Conservation (phyloP, 1,139 yeast genomes). For the Maudiozyma humilis region DNA sequence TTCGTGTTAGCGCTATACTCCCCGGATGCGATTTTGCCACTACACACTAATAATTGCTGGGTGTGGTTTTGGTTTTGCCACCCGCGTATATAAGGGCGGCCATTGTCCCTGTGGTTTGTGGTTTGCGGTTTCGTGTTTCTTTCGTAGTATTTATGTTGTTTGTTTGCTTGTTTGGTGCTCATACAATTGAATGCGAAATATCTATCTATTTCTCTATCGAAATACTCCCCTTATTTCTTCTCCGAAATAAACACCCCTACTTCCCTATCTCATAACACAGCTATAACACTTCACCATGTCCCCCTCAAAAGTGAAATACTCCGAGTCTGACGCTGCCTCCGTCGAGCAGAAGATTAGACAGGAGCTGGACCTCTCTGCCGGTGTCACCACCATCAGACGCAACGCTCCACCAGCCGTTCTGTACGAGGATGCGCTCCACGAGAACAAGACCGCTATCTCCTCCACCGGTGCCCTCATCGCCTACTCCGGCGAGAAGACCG, state of each 20-base stretch:
- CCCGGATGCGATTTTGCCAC: too few species aligned
- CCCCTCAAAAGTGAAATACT: slow-evolving; percentile 18
- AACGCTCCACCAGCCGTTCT: slow-evolving; percentile 90
- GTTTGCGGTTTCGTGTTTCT: not conserved
- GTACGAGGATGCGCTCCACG: slow-evolving; percentile 88
- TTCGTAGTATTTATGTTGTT: not conserved
- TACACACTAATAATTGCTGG: too few species aligned
- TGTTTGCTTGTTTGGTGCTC: not conserved
- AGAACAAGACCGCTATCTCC: slow-evolving; percentile 84
- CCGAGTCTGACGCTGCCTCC: slow-evolving; percentile 9
- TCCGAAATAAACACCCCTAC: not conserved
- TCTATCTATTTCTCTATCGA: not conserved
- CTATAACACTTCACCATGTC: slow-evolving; percentile 14
- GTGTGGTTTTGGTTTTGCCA: not conserved
- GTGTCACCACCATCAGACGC: slow-evolving; percentile 43
- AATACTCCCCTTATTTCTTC: not conserved
- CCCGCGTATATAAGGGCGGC: not conserved
- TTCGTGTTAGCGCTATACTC: too few species aligned
- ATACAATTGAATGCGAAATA: not conserved
- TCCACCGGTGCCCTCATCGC: slow-evolving; percentile 95
- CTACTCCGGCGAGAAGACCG: slow-evolving; percentile 91
- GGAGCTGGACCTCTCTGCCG: slow-evolving; percentile 32
- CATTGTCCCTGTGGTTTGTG: not conserved
- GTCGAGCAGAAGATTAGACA: slow-evolving; percentile 28
- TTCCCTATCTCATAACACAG: not conserved